Percentiles rank a stretch among this genome's conserved stretches.
Conservation (phyloP, 768 basidiomycete genomes). For the Leccinum variicolor region DNA sequence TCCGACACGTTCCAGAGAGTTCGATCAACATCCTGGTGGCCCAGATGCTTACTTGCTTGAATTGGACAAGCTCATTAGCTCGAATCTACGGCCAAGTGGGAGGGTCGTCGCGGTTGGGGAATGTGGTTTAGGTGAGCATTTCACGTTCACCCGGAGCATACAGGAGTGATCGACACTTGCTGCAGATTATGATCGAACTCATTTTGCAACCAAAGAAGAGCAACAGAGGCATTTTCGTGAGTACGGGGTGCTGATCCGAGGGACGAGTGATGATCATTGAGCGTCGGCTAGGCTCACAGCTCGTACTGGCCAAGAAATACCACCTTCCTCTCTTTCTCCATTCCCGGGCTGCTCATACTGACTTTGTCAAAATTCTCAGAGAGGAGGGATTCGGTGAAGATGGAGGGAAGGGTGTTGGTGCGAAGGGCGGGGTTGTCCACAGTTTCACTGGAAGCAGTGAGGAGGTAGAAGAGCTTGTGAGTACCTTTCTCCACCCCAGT, state of each 20-base stretch:
- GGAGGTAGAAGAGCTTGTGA: conserved; percentile 64
- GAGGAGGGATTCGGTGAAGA: conserved; percentile 62
- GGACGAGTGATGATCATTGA: not conserved
- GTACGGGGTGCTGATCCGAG: conserved; percentile 18
- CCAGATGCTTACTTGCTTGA: conserved; percentile 58
- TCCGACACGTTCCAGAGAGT: conserved; percentile 71
- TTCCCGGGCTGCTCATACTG: conserved; percentile 70
- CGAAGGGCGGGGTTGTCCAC: conserved; percentile 74
- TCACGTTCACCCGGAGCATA: not conserved
- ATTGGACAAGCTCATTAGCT: conserved; percentile 51
- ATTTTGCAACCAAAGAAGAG: conserved; percentile 55
- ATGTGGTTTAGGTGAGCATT: conserved; percentile 62
- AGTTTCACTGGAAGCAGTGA: conserved; percentile 69
- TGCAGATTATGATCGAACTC: conserved; percentile 73
- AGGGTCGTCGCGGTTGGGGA: conserved; percentile 74
- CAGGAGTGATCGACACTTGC: not conserved
- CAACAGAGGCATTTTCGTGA: conserved; percentile 65
- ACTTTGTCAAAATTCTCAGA: conserved; percentile 61
- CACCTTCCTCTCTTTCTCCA: conserved; percentile 79
- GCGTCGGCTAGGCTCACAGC: conserved; percentile 43
- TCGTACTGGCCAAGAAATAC: conserved; percentile 65
- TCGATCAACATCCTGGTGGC: conserved; percentile 54
- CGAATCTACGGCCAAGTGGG: conserved; percentile 49
- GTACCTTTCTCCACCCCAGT: conserved; percentile 19
- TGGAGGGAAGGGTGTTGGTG: conserved; percentile 54